Percentiles rank a stretch among this genome's conserved stretches.
Conservation (phyloP, 2,329 filamentous ascomycete genomes). For the Fusarium chlamydosporum region DNA sequence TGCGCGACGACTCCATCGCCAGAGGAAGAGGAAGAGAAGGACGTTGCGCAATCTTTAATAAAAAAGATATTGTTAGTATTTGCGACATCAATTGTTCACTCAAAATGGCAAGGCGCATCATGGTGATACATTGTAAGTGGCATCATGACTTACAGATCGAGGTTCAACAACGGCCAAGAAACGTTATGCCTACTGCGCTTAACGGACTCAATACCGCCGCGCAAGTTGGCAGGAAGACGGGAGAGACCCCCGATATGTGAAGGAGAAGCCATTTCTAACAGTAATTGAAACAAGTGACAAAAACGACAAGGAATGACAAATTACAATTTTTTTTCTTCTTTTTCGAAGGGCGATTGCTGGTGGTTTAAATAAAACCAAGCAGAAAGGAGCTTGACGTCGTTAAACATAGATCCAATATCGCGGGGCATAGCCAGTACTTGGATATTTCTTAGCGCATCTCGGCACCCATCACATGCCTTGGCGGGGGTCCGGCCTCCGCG, state of each 20-base stretch:
- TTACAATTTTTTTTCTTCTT: not conserved
- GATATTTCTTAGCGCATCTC: slow-evolving; percentile 51
- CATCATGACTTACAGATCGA: slow-evolving; percentile 74
- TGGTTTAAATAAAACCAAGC: slow-evolving; percentile 28
- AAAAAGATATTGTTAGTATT: slow-evolving; percentile 3
- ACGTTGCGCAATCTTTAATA: slow-evolving; percentile 81
- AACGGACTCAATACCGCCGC: slow-evolving; percentile 74
- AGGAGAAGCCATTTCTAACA: slow-evolving; percentile 34
- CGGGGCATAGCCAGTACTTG: slow-evolving; percentile 54
- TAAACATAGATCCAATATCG: slow-evolving; percentile 27
- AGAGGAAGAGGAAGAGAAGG: slow-evolving; percentile 88
- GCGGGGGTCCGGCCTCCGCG: slow-evolving; percentile 31
- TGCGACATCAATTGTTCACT: not conserved
- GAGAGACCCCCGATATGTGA: slow-evolving; percentile 74
- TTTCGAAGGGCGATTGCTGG: slow-evolving; percentile 15
- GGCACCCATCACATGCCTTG: slow-evolving; percentile 47
- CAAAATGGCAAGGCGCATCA: not conserved
- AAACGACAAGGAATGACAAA: slow-evolving; percentile 17
- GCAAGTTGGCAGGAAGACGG: slow-evolving; percentile 78
- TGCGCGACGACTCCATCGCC: slow-evolving; percentile 83
- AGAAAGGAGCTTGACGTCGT: slow-evolving; percentile 44
- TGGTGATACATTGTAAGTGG: slow-evolving; percentile 10
- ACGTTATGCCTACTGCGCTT: slow-evolving; percentile 70
- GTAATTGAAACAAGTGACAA: slow-evolving; percentile 8
- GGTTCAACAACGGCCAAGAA: slow-evolving; percentile 72